Evolutionary conservation across 805 yeast species (phyloP).

Genomic region (Sugiyamaella chiloensis): DNA sequence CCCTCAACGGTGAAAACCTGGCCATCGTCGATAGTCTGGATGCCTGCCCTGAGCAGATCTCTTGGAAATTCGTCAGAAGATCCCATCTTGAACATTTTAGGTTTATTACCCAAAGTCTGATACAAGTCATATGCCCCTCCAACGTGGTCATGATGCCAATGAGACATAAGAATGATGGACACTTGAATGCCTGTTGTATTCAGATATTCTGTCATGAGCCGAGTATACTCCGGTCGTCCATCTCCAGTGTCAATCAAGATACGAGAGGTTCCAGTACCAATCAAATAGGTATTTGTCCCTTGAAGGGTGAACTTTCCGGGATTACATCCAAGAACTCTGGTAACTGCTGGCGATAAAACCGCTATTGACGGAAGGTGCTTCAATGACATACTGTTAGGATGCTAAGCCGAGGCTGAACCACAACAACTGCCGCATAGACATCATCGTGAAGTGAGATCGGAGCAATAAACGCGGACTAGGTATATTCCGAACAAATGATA

Average conservation of each 20-base stretch:
- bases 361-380: conserved; percentile 21
- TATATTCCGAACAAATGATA: too few species aligned
- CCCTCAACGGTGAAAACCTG: conserved; percentile 29
- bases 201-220: conserved; percentile 27
- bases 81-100: conserved; percentile 9
- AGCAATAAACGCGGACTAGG: too few species aligned
- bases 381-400: conserved; percentile 1
- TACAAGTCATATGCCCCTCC: conserved; percentile 29
- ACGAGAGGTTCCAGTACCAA: conserved; percentile 34
- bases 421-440: too few species aligned
- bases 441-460: too few species aligned
- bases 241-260: conserved; percentile 38
- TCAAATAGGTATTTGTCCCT: conserved; percentile 39
- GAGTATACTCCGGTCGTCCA: conserved; percentile 30
- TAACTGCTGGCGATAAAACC: conserved; percentile 32
- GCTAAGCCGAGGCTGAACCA: too few species aligned
- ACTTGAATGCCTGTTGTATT: conserved; percentile 24
- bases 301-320: conserved; percentile 38
- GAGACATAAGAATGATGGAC: conserved; percentile 33
- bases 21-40: conserved; percentile 26
- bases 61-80: conserved; percentile 4
- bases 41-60: conserved; percentile 3
- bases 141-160: conserved; percentile 38
- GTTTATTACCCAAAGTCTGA: conserved; percentile 2
- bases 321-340: conserved; percentile 36